phyloP scores from a whole-genome alignment of 441 rosid genomes.

The Pelargonium myrrhifolium region DNA sequence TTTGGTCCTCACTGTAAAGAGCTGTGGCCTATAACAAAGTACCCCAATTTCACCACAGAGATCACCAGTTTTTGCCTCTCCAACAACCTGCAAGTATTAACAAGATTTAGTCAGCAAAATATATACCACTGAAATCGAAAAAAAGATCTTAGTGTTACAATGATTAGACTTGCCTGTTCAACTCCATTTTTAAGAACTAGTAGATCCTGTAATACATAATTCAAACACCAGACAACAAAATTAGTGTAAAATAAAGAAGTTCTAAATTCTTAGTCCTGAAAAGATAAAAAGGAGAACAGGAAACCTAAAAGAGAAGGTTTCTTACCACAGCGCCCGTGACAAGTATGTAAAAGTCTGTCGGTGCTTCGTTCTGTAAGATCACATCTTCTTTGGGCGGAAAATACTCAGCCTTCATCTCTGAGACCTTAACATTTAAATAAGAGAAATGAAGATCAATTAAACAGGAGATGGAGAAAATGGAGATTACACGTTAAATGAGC shows the following conservation, averaged over 20 bases:
- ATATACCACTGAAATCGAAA: no score
- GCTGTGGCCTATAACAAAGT: slow-evolving; percentile 78
- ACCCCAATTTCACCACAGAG: slow-evolving; percentile 74
- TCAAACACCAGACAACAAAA: not conserved
- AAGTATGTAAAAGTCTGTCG: slow-evolving; percentile 73
- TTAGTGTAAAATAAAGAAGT: not conserved
- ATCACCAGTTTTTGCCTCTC: slow-evolving; percentile 59
- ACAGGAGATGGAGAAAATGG: not conserved
- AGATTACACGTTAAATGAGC: not conserved
- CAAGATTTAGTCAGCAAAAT: not conserved
- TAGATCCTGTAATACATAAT: slow-evolving; percentile 43
- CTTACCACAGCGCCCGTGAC: slow-evolving; percentile 78
- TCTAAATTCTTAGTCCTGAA: slow-evolving; percentile 18
- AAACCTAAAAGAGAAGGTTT: slow-evolving; percentile 1
- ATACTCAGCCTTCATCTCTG: slow-evolving; percentile 90
- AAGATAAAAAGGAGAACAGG: not conserved
- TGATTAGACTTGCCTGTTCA: slow-evolving; percentile 52
- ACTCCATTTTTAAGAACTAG: slow-evolving; percentile 38
- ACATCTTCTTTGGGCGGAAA: slow-evolving; percentile 91
- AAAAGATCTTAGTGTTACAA: no score
- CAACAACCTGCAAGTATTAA: slow-evolving; percentile 43
- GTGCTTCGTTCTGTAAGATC: slow-evolving; percentile 86
- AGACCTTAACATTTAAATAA: slow-evolving; percentile 23
- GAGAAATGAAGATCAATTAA: not conserved
- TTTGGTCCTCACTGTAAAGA: slow-evolving; percentile 79